These are phyloP conservation scores for Yarrowia sp. DNA, from an alignment of 805 yeast genomes.

Conservation along the genomic window DNA sequence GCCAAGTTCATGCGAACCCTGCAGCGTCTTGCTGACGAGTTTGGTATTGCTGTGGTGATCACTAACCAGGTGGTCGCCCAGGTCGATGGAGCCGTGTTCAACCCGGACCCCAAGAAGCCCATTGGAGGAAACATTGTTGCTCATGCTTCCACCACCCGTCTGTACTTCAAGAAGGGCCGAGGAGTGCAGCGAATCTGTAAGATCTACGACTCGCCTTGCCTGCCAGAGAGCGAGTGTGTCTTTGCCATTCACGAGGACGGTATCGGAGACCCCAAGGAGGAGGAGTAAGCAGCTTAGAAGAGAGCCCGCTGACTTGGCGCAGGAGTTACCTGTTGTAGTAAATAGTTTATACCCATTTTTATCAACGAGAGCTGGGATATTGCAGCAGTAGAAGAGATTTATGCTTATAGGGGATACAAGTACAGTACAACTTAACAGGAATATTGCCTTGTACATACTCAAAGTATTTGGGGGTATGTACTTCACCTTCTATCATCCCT, in stretches of 20 bases:
- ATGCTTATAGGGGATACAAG: too few species aligned
- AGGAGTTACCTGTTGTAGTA: background rate
- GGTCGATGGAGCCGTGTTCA: constrained; percentile 86
- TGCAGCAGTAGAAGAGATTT: too few species aligned
- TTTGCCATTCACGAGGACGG: constrained; percentile 98
- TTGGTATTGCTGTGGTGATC: constrained; percentile 95
- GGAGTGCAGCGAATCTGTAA: constrained; percentile 94
- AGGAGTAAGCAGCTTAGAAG: constrained; percentile 56
- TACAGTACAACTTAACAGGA: too few species aligned
- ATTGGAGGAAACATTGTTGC: constrained; percentile 98
- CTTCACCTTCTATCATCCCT: too few species aligned
- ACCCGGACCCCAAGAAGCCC: constrained; percentile 97
- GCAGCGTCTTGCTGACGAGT: constrained; percentile 95
- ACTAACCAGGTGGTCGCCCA: constrained; percentile 98
- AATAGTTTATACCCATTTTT: constrained; percentile 4
- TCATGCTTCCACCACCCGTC: constrained; percentile 92
- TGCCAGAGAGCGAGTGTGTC: constrained; percentile 93
- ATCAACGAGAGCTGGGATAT: too few species aligned
- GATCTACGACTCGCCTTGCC: constrained; percentile 93
- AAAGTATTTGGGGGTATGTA: too few species aligned
- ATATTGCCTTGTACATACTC: too few species aligned
- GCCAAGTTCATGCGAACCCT: constrained; percentile 91
- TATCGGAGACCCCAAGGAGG: constrained; percentile 91
- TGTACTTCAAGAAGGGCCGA: constrained; percentile 87
- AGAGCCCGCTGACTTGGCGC: background rate